Evolutionary conservation across 805 yeast genomes (phyloP), one percentile per base, ranked within the genome.

Genomic region (Torulaspora gathmanii): DNA sequence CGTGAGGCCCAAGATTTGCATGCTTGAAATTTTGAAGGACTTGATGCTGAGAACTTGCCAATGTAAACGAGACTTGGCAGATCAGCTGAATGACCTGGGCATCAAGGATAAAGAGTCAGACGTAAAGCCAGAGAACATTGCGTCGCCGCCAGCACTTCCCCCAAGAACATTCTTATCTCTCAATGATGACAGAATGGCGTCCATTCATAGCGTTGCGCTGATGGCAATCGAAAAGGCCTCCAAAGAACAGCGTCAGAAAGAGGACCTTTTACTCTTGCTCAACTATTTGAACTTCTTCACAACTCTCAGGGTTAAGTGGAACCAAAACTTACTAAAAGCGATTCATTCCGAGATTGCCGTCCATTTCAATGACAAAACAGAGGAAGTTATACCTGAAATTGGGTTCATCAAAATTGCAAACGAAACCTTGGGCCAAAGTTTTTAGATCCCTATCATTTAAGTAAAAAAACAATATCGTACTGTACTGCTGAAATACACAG

Each of bases 1-100:
- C 57, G 79, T 73, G 31, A 74, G 75, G 31, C 76, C 78, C 17
- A 79, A 80, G 53, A 71, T 82, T 19, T 79, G 79, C 3, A 65
- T 80, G 29, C 74, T 87, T 13, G 78, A 82, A 3, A 79, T 87
- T 19, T 72, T 88, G 57, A 87, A 83, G 60, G 87, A 82, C 53
- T 70, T 88, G 50, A 62, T 80, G 52, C 54, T 74, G 4, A 73
- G 75, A 50, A 55, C 57, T 5, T 50, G 50, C 15, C 45, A 43
- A 25, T 42, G 40, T 28, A 22, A 45, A 25, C 40, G 33, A 22
- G 46, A 37, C 30, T 29, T 49, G 23, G 31, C 44, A 11, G 37
- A 22, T 23, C 43, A 45, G 25, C 13, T 49, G 34, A 31, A 40
- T 8, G 34, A 40, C 22, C 13, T 49, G 43, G 40, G 43, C 22